These are phyloP conservation scores for Zea luxurians DNA, from an alignment of 176 grass and related monocot species.

Conservation along the genomic window DNA sequence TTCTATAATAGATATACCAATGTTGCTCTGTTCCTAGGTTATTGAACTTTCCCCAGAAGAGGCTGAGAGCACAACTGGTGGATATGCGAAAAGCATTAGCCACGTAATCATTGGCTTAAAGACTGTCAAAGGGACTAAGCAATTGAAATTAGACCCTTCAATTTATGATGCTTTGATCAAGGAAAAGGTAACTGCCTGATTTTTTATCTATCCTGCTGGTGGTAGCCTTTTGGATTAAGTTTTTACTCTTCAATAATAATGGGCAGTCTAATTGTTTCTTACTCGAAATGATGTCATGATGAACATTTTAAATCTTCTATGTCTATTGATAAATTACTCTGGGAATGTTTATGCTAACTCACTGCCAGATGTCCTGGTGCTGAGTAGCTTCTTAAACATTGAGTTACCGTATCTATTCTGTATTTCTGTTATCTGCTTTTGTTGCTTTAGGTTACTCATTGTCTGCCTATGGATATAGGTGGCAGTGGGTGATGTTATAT, in stretches of 20 bases:
- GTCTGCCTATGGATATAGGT: slow-evolving; percentile 53
- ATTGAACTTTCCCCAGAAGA: slow-evolving; percentile 93
- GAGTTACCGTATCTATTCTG: slow-evolving; percentile 8
- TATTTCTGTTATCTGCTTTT: slow-evolving; percentile 30
- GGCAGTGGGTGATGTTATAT: slow-evolving; percentile 94
- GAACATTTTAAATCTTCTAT: neutral
- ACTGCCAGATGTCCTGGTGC: neutral
- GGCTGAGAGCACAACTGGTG: slow-evolving; percentile 71
- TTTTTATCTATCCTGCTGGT: neutral
- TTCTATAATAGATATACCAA: neutral
- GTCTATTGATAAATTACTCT: neutral
- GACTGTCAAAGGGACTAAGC: slow-evolving; percentile 97
- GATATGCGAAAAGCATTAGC: slow-evolving; percentile 84
- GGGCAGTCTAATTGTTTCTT: neutral
- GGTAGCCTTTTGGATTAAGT: slow-evolving; percentile 1
- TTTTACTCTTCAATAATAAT: slow-evolving; percentile 17
- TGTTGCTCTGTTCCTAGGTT: slow-evolving; percentile 54
- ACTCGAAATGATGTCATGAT: neutral
- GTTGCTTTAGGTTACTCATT: slow-evolving; percentile 23
- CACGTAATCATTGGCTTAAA: slow-evolving; percentile 93
- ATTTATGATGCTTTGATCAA: slow-evolving; percentile 98
- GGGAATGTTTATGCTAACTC: neutral
- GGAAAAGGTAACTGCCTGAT: slow-evolving; percentile 67
- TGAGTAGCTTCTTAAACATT: neutral
- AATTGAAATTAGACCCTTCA: slow-evolving; percentile 92